Percentiles rank a stretch among this genome's conserved stretches.
Conservation (phyloP, 179 eudicot species). For the Gypsophila paniculata region DNA sequence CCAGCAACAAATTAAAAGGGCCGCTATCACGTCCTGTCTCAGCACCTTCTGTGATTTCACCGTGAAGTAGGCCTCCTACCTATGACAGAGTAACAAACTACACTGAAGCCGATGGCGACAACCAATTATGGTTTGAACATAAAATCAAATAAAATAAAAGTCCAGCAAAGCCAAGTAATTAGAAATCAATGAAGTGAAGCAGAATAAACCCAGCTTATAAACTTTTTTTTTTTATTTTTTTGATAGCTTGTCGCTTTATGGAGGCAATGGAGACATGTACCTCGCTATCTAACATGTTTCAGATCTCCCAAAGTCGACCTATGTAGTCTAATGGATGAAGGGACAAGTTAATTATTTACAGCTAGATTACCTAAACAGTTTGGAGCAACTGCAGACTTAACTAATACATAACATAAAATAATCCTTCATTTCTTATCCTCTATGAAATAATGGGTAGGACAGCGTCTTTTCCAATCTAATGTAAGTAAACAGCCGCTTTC, state of each 20-base stretch:
- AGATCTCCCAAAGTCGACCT: neutral
- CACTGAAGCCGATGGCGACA: neutral
- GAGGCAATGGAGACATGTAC: neutral
- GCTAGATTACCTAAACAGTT: neutral
- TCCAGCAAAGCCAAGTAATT: neutral
- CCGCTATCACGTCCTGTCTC: conserved; percentile 16
- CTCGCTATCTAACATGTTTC: neutral
- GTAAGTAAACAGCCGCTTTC: neutral
- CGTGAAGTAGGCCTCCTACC: conserved; percentile 19
- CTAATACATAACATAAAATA: neutral
- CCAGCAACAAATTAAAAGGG: conserved; percentile 16
- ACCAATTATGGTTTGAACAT: neutral
- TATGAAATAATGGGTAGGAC: neutral
- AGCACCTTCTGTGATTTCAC: conserved; percentile 17
- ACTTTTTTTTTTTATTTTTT: no score
- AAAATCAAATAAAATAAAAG: neutral
- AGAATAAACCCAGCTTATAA: neutral
- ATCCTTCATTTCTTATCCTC: neutral
- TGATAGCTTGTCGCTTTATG: neutral
- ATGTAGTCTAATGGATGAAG: neutral
- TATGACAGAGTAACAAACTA: neutral
- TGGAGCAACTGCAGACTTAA: neutral
- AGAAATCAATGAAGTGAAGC: neutral
- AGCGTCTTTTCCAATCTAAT: neutral
- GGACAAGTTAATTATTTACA: neutral